Conservation (phyloP, 306 rosid genomes). For the Casuarina equisetifolia region DNA sequence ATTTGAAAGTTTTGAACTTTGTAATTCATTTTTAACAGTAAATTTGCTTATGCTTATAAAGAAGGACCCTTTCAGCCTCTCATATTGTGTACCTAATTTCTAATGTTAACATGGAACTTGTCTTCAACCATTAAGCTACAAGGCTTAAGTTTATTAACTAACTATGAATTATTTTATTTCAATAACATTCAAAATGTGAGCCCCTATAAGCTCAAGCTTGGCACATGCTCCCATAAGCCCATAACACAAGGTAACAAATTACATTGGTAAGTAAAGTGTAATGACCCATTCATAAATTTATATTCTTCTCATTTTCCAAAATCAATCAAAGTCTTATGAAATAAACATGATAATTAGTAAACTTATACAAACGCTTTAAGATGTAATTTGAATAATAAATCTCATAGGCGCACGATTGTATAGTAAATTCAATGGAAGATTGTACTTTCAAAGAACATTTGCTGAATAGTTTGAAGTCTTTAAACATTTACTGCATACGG, state of each 20-base stretch:
- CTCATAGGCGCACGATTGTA: neutral
- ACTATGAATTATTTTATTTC: neutral
- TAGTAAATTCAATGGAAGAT: neutral
- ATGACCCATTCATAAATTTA: neutral
- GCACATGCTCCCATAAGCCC: neutral
- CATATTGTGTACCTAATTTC: too few relatives aligned
- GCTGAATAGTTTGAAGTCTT: neutral
- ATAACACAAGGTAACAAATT: constrained; percentile 26
- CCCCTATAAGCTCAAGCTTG: too few relatives aligned
- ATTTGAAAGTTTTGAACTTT: too few relatives aligned
- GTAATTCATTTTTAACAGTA: too few relatives aligned
- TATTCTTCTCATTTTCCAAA: constrained; percentile 4
- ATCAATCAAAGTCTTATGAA: neutral
- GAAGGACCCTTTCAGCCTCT: too few relatives aligned
- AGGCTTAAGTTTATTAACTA: too few relatives aligned
- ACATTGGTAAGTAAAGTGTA: constrained; percentile 13
- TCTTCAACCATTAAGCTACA: too few relatives aligned
- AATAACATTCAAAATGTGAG: too few relatives aligned
- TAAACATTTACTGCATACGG: constrained; percentile 7
- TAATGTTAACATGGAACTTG: too few relatives aligned
- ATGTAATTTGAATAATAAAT: constrained; percentile 23
- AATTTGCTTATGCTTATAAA: too few relatives aligned
- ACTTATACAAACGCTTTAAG: constrained; percentile 1
- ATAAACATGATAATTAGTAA: constrained; percentile 2
- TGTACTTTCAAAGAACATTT: constrained; percentile 12